Evolutionary conservation across 192 early-diverging fungal species (phyloP), one percentile per base, ranked within the genome.

Genomic region (Polychytrium aggregatum): DNA sequence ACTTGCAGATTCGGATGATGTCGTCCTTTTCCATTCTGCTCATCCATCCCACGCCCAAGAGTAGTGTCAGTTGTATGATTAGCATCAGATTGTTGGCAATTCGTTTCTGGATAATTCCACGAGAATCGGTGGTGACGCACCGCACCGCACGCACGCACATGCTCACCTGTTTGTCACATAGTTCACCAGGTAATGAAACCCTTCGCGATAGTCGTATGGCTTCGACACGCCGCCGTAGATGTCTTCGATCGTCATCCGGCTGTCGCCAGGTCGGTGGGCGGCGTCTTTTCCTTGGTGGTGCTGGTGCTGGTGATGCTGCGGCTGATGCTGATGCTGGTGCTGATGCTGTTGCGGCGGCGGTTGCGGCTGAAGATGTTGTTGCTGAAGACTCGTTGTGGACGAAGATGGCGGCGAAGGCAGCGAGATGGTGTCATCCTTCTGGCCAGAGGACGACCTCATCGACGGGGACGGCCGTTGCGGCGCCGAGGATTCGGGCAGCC

Each of bases 131-230:
- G n/a, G n/a, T n/a, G n/a, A n/a, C n/a, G n/a, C n/a, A n/a, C n/a
- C n/a, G n/a, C n/a, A n/a, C n/a, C n/a, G n/a, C n/a, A n/a, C n/a
- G n/a, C n/a, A n/a, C n/a, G n/a, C n/a, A n/a, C n/a, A n/a, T n/a
- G 8, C 5, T 55, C 66, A 83, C 80, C 72, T 72, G 44, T 82
- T 77, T 48, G 76, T 74, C 37, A 92, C 83, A 55, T 87, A 82
- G 24, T 76, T 71, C 46, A 97, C 81, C 35, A 92, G 70, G 56
- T 83, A 91, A 59, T 93, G 92, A 67, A 88, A 97, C 5, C 92
- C 92, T 58, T 87, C 87, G 11, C 82, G 79, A 73, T 97, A 92
- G 52, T 88, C 83, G 64, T 90, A 88, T 14, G 92, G 90, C 51
- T 82, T 73, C 27, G 70, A 68, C 13, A 92, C 86, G 41, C 69